Evolutionary conservation across 208 protist genomes (phyloP).

Genomic region (Phytomonas sp.): DNA sequence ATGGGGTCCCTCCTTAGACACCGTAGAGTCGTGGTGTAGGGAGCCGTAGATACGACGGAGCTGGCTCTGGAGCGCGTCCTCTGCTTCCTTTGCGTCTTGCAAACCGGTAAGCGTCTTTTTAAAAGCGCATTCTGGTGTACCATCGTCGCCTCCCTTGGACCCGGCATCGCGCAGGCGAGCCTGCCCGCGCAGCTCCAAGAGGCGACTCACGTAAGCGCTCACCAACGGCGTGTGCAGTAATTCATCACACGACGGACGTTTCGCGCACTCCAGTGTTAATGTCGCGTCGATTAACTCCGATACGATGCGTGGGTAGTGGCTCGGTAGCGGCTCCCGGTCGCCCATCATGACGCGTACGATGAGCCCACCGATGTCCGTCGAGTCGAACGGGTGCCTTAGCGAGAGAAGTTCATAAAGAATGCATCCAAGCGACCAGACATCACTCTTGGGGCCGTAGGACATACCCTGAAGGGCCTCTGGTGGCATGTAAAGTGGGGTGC

Average conservation of each 20-base stretch:
- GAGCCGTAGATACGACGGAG: too few species aligned
- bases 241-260: constrained; percentile 58
- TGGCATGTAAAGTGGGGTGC: constrained; percentile 93
- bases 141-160: background rate
- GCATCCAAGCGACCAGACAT: constrained; percentile 91
- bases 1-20: too few species aligned
- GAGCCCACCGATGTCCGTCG: constrained; percentile 57
- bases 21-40: too few species aligned
- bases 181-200: background rate
- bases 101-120: background rate
- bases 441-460: constrained; percentile 51
- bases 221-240: constrained; percentile 52
- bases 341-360: constrained; percentile 74
- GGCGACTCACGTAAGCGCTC: constrained; percentile 25
- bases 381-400: constrained; percentile 80
- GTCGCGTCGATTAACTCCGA: constrained; percentile 47
- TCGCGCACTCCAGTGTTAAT: constrained; percentile 36
- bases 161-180: background rate
- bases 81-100: background rate
- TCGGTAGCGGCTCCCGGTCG: constrained; percentile 47
- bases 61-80: background rate
- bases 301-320: constrained; percentile 57
- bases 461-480: constrained; percentile 87
- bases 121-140: background rate
- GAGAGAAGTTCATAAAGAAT: constrained; percentile 86